Evolutionary conservation across 2,329 filamentous ascomycete genomes (phyloP).

Genomic region (Achaetomium macrosporum): DNA sequence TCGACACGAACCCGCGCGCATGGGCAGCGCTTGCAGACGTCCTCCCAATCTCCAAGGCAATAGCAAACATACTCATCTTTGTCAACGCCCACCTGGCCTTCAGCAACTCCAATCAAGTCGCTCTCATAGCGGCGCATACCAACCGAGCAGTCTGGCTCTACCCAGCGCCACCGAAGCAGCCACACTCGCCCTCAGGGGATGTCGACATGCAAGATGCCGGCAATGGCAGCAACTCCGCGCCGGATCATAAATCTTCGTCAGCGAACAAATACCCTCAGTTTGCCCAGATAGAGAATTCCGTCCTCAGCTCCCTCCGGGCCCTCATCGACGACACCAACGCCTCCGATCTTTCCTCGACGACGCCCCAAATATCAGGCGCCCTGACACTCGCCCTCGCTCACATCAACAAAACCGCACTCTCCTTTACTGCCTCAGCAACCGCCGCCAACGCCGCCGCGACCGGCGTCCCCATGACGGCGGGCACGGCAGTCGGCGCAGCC

Average conservation of each 20-base stretch:
- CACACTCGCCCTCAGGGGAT: slow-evolving; percentile 35
- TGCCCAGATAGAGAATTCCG: slow-evolving; percentile 73
- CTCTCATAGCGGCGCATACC: slow-evolving; percentile 82
- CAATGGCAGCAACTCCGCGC: slow-evolving; percentile 17
- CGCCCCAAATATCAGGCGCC: slow-evolving; percentile 85
- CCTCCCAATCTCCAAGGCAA: slow-evolving; percentile 74
- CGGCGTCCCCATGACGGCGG: slow-evolving; percentile 25
- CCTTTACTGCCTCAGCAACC: slow-evolving; percentile 53
- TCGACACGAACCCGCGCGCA: slow-evolving; percentile 94
- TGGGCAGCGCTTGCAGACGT: slow-evolving; percentile 69
- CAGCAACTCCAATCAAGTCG: slow-evolving; percentile 88
- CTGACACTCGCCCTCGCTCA: slow-evolving; percentile 83
- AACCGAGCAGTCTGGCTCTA: slow-evolving; percentile 88
- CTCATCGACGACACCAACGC: slow-evolving; percentile 65
- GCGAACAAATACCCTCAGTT: slow-evolving; percentile 95
- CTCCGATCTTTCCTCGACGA: slow-evolving; percentile 66
- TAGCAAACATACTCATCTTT: slow-evolving; percentile 89
- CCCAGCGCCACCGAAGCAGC: slow-evolving; percentile 44
- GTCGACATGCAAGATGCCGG: slow-evolving; percentile 48
- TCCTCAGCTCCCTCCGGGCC: slow-evolving; percentile 66
- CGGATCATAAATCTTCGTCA: slow-evolving; percentile 32
- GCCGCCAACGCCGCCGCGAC: slow-evolving; percentile 26
- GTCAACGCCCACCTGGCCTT: slow-evolving; percentile 94
- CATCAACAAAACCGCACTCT: slow-evolving; percentile 75
- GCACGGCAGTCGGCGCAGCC: slow-evolving; percentile 21